Conservation (phyloP, 192 early-diverging fungal genomes). For the Backusella westeae region DNA sequence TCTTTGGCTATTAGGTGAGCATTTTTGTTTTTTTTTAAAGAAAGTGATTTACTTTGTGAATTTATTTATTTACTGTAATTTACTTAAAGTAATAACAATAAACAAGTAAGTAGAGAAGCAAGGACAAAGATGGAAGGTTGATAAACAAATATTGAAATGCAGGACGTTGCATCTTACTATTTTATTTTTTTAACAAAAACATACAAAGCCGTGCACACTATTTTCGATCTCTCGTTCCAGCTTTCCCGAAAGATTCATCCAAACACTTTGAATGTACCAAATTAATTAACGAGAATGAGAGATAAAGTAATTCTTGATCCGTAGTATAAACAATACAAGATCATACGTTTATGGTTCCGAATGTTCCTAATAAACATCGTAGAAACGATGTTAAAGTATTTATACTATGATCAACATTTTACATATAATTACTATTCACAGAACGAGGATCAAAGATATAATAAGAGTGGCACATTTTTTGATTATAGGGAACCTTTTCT, state of each 20-base stretch:
- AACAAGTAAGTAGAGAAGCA: neutral
- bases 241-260: neutral
- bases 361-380: neutral
- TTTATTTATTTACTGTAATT: neutral
- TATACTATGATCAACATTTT: neutral
- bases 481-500: neutral
- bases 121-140: neutral
- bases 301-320: neutral
- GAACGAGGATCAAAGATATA: neutral
- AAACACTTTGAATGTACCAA: neutral
- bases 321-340: neutral
- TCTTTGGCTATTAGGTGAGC: neutral
- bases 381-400: neutral
- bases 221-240: neutral
- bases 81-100: neutral
- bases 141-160: neutral
- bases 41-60: neutral
- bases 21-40: neutral
- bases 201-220: slow-evolving; percentile 1
- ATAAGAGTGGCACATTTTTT: neutral
- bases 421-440: slow-evolving; percentile 5
- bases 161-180: neutral
- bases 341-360: neutral
- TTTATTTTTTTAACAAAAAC: neutral
- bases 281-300: neutral